Percentiles rank a stretch among this genome's conserved stretches.
phyloP scores from a whole-genome alignment of 371 early-diverging fungal species.

The Zychaea mexicana region DNA sequence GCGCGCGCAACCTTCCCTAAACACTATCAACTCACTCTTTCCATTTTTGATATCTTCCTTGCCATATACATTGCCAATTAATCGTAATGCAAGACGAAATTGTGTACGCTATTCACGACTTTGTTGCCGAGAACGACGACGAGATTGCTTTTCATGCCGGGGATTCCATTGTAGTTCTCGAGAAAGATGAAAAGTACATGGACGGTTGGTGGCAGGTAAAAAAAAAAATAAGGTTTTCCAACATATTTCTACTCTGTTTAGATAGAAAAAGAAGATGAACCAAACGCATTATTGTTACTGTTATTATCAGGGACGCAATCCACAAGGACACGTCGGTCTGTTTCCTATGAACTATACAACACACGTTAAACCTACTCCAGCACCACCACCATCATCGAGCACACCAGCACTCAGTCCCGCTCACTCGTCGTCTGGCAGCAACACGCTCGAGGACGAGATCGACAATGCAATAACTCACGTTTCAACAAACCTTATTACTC shows the following conservation, averaged over 20 bases:
- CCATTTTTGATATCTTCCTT: no score
- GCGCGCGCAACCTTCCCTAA: background rate
- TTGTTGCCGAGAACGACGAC: constrained; percentile 76
- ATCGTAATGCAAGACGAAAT: constrained; percentile 44
- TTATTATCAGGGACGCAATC: constrained; percentile 56
- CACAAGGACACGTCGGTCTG: constrained; percentile 60
- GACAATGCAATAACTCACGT: constrained; percentile 22
- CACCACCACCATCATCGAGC: no score
- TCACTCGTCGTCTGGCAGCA: constrained; percentile 7
- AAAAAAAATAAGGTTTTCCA: background rate
- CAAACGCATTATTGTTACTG: background rate
- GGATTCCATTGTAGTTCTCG: constrained; percentile 78
- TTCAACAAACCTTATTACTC: background rate
- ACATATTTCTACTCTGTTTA: background rate
- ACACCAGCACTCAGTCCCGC: constrained; percentile 13
- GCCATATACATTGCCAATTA: no score
- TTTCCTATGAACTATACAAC: constrained; percentile 73
- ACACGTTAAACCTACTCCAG: constrained; percentile 15
- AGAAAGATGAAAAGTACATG: constrained; percentile 77
- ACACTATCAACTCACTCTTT: background rate
- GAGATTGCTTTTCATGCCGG: constrained; percentile 75
- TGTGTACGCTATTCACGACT: constrained; percentile 71
- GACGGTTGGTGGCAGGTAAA: constrained; percentile 92
- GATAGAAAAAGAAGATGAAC: background rate
- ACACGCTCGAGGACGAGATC: constrained; percentile 18